Base-by-base conservation (phyloP, 306 rosid genomes). In the Erythrophleum fordii region DNA sequence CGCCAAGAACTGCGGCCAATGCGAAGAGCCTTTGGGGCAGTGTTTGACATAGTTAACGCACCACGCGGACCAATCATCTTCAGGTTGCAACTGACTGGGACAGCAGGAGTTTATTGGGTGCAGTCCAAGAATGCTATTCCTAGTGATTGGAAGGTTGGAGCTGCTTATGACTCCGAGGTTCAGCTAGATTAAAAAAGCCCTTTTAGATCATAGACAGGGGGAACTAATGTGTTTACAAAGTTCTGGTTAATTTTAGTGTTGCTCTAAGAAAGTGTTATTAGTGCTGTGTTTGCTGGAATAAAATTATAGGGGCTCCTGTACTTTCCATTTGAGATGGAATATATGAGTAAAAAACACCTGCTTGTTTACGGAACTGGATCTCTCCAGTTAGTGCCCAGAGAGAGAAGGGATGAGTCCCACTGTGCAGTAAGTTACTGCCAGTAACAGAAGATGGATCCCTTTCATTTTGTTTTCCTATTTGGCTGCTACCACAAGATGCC, bases 1-100 rank as follows among this genome's bases (percentile, higher is more conserved):
- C 52, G 77, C 85, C 11, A 89, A 34, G 88, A 85, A 72, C 91
- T 98, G 98, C 86, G 78, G 73, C 79, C 85, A 0, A 26, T 93
- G 89, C 80, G 99, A 0, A 89, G 92, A 74, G 91, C 81, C 2
- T 91, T 51, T 69, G 99, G 98, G 56, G 91, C 85, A 55, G 94
- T 93, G 42, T 95, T 91, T 88, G 99, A 95, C 81, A 71, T 41
- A 41, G 37, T 56, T 10, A 83, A 58, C 76, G 91, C 95, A 28
- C 95, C 98, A 53, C 48, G 56, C 3, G 93, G 92, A 10, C 34
- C 83, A 11, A 14, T 93, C 2, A 28, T 48, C 4, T 11, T 91
- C 82, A 93, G 93, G 90, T 85, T 95, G 77, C 91, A 26, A 0
- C 4, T 60, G 10, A 28, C 77, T 75, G 95, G 85, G 80, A 81